These are phyloP conservation scores for Tagetes patula DNA, from an alignment of 129 eudicot genomes.

Conservation along the genomic window DNA sequence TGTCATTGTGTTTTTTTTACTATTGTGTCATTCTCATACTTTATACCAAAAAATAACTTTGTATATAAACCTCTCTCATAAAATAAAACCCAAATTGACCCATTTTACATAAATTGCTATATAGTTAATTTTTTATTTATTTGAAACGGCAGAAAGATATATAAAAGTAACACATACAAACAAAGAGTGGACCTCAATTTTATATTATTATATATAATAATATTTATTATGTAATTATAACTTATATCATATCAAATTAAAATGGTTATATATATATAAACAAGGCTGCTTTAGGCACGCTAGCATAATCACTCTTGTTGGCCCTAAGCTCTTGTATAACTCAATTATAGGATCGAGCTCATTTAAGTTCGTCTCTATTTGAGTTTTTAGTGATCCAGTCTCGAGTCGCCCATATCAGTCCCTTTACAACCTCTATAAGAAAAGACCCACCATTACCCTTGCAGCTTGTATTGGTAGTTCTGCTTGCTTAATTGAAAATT, in stretches of 20 bases:
- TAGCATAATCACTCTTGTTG: neutral
- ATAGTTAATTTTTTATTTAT: too few relatives aligned
- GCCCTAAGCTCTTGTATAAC: neutral
- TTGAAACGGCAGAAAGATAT: too few relatives aligned
- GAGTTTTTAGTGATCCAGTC: neutral
- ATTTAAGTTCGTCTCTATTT: neutral
- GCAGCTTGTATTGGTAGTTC: conserved; percentile 2
- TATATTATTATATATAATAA: neutral
- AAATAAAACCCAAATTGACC: too few relatives aligned
- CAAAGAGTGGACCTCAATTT: neutral
- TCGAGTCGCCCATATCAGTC: neutral
- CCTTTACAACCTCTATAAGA: neutral
- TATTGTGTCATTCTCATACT: too few relatives aligned
- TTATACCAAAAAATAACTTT: too few relatives aligned
- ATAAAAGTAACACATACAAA: too few relatives aligned
- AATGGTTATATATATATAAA: neutral
- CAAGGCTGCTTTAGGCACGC: neutral
- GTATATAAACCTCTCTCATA: too few relatives aligned
- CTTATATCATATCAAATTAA: neutral
- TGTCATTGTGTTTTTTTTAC: too few relatives aligned
- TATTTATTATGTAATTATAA: neutral
- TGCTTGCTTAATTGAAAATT: neutral
- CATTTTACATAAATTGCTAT: too few relatives aligned
- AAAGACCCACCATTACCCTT: neutral
- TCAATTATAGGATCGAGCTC: neutral